Evolutionary conservation across 257 asterid genomes (phyloP), one percentile per base, ranked within the genome.

Genomic region (Nicotiana undulata): DNA sequence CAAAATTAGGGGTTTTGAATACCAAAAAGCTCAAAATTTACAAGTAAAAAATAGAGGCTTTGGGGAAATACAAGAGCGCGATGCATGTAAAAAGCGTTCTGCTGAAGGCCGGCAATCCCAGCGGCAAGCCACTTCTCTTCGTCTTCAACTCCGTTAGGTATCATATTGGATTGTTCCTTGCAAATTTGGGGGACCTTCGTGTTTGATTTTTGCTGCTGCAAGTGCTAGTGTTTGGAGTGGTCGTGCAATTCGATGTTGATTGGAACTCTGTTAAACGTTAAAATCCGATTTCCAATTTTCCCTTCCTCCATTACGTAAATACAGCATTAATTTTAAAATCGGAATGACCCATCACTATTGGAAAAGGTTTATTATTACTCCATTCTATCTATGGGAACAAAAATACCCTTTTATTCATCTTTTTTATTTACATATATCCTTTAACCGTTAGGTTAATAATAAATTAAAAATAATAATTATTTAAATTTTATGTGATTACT

Each of bases 61-160:
- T 26, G 16, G 12, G 53, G 44, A 64, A 32, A 79, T 95, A 96
- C 99, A 85, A 96, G 93, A 55, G 99, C 99, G 37, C 97, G 98
- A 90, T 96, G 98, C 99, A 96, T 96, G 89, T 89, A 87, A 82
- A 92, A 96, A 81, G 99, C 98, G 87, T 94, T 96, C 90, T 94
- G 99, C 56, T 96, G 99, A 84, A 96, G 95, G 79, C 98, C 98
- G 75, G 99, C 86, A 94, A 94, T 86, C 89, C 97, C 99, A 59
- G 97, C 94, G 79, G 98, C 91, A 12, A 96, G 96, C 95, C 95
- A 96, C 87, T 94, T 96, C 40, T 96, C 99, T 88, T 93, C 98
- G 88, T 96, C 97, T 75, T 92, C 97, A 74, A 87, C 91, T 84
- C 93, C 96, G 87, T 77, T 90, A 63, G 90, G 84, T 86, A 96